Conservation (phyloP, 2,329 filamentous ascomycete genomes). For the Alternaria longipes region DNA sequence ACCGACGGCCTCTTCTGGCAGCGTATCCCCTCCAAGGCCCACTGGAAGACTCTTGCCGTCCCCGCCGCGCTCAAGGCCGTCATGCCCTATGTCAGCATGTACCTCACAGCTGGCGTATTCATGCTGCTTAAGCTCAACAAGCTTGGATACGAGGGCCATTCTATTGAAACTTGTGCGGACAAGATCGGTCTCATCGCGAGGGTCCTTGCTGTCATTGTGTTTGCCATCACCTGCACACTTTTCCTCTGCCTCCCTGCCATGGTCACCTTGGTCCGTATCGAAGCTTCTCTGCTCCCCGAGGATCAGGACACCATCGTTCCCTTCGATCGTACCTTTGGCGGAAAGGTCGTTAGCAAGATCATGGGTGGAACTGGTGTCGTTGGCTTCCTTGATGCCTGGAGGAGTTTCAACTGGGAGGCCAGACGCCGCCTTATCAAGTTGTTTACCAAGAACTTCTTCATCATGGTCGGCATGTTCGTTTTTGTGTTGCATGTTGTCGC, state of each 20-base stretch:
- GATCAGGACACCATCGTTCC: conserved; percentile 85
- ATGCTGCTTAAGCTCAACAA: conserved; percentile 50
- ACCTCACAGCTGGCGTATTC: conserved; percentile 59
- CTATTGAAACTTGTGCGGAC: conserved; percentile 44
- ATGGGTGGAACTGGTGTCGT: conserved; percentile 77
- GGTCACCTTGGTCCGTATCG: conserved; percentile 81
- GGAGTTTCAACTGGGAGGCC: conserved; percentile 75
- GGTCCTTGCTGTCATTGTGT: conserved; percentile 48
- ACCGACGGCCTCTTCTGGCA: conserved; percentile 68
- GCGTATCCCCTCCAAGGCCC: conserved; percentile 72
- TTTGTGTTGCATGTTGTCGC: conserved; percentile 61
- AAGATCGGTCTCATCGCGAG: conserved; percentile 53
- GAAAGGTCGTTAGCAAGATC: conserved; percentile 77
- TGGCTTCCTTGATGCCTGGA: conserved; percentile 79
- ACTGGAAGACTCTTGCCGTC: conserved; percentile 73
- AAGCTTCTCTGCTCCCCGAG: conserved; percentile 84
- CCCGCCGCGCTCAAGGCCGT: conserved; percentile 72
- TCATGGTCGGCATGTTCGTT: conserved; percentile 59
- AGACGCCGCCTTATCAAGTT: conserved; percentile 78
- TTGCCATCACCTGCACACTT: conserved; percentile 63
- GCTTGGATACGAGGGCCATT: conserved; percentile 42
- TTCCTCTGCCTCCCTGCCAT: conserved; percentile 80
- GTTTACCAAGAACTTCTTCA: conserved; percentile 73
- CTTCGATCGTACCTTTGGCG: conserved; percentile 87
- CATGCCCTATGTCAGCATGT: conserved; percentile 62